Evolutionary conservation across 2,329 filamentous ascomycete species (phyloP), one percentile per base, ranked within the genome.

Genomic region (Xylaria polymorpha): DNA sequence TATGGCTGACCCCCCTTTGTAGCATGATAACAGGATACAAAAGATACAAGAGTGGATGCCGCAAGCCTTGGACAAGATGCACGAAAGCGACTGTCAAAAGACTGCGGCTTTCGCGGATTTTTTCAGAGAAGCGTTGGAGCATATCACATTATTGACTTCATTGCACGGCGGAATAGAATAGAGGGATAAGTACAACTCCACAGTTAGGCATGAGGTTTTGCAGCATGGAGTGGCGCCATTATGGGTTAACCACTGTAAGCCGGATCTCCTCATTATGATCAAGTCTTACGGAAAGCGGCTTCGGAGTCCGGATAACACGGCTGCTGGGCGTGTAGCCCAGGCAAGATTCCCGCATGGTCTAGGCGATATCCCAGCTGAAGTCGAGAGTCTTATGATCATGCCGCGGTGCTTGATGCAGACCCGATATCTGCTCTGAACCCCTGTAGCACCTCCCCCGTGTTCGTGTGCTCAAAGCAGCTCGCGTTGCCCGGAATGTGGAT

Each of bases 11-110:
- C 4, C 25, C 7, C 18, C 43, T 66, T 29, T 41, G 41, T 69
- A 89, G 81, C 90, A 90, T 73, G 83, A 87, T 66, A 88, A 87
- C 67, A 83, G 92, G 25, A 86, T 92, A 67, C 83, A 87, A 74
- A 90, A 90, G 79, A 92, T 94, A 62, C 77, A 82, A 64, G 85
- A 89, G 72, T 93, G 88, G 87, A 75, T 91, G 77, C 85, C 87
- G 0, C 79, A 86, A 71, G 88, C 88, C 2, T 73, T 88, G 73
- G 82, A 87, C 50, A 89, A 85, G 79, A 81, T 84, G 70, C 75
- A 80, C 22, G 78, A 83, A 66, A 90, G 87, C 77, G 85, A 87
- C 64, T 91, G 88, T 72, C 77, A 76, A 60, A 83, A 84, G 35
- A 87, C 85, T 2, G 78, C 83, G 32, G 80, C 81, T 4, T 88